phyloP scores from a whole-genome alignment of 2,329 filamentous ascomycete species.

The Cladosporium sp. region DNA sequence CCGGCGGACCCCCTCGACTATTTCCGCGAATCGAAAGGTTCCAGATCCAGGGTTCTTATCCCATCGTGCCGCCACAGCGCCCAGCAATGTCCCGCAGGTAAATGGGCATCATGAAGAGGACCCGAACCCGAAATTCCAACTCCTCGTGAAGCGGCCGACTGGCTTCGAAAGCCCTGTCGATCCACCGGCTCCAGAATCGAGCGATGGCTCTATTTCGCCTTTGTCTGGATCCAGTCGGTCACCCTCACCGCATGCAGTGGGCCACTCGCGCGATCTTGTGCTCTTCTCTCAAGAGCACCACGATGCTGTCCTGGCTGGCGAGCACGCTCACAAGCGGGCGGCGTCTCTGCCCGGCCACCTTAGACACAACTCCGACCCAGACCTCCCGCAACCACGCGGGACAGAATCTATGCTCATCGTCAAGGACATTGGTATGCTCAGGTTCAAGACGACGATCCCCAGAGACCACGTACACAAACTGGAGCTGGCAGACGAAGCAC shows the following conservation, averaged over 20 bases:
- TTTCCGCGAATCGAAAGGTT: not conserved
- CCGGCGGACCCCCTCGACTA: conserved; percentile 1
- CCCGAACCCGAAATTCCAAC: conserved; percentile 11
- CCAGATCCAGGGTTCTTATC: not conserved
- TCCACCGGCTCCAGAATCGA: not conserved
- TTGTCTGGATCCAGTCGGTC: conserved; percentile 9
- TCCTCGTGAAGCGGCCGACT: conserved; percentile 19
- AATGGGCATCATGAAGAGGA: conserved; percentile 5
- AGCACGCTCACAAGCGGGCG: not conserved
- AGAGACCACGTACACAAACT: conserved; percentile 24
- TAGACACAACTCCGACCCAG: conserved; percentile 8
- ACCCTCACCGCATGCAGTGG: not conserved
- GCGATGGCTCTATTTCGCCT: conserved; percentile 2
- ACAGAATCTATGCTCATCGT: conserved; percentile 11
- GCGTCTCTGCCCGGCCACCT: conserved; percentile 1
- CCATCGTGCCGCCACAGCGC: not conserved
- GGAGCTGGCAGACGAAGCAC: conserved; percentile 20
- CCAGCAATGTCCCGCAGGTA: not conserved
- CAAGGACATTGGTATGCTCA: conserved; percentile 16
- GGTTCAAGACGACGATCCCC: conserved; percentile 15
- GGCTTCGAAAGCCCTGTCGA: conserved; percentile 12
- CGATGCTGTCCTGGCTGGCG: not conserved
- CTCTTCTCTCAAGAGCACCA: conserved; percentile 4
- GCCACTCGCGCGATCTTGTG: not conserved
- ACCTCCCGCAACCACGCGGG: not conserved